Conservation (phyloP, 257 asterid species). For the Orobanche coerulescens region DNA sequence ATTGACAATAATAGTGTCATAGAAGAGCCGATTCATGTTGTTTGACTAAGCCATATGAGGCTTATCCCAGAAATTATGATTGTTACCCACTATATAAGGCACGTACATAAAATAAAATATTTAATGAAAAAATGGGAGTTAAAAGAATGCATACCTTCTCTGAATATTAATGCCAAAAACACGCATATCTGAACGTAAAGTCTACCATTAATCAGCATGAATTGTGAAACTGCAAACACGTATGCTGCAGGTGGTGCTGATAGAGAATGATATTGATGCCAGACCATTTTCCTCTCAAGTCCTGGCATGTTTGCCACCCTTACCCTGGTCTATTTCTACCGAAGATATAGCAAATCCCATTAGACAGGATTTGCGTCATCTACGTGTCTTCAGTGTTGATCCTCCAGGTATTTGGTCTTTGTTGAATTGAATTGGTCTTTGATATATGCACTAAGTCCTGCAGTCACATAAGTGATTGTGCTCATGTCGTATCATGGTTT, state of each 20-base stretch:
- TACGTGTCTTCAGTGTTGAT: slow-evolving; percentile 94
- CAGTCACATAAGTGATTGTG: not conserved
- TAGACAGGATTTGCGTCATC: slow-evolving; percentile 80
- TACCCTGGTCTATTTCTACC: slow-evolving; percentile 87
- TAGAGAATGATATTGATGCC: slow-evolving; percentile 92
- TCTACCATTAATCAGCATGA: slow-evolving; percentile 16
- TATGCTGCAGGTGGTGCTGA: slow-evolving; percentile 68
- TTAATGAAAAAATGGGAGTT: not conserved
- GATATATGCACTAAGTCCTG: slow-evolving; percentile 1
- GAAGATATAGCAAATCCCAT: slow-evolving; percentile 70
- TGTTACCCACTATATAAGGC: not conserved
- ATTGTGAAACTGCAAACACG: slow-evolving; percentile 11
- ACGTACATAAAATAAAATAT: not conserved
- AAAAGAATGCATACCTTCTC: slow-evolving; percentile 8
- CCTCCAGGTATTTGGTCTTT: slow-evolving; percentile 75
- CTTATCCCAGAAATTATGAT: not conserved
- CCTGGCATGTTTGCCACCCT: slow-evolving; percentile 92
- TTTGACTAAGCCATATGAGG: not conserved
- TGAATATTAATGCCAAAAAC: slow-evolving; percentile 9
- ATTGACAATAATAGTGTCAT: too few relatives aligned
- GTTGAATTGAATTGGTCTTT: not conserved
- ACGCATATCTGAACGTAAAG: slow-evolving; percentile 4
- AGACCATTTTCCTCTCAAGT: slow-evolving; percentile 95
- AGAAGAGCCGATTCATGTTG: too few relatives aligned
- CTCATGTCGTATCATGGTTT: slow-evolving; percentile 14